Base-by-base conservation (phyloP, 1,139 yeast species). In the Yamadazyma jaroonii region DNA sequence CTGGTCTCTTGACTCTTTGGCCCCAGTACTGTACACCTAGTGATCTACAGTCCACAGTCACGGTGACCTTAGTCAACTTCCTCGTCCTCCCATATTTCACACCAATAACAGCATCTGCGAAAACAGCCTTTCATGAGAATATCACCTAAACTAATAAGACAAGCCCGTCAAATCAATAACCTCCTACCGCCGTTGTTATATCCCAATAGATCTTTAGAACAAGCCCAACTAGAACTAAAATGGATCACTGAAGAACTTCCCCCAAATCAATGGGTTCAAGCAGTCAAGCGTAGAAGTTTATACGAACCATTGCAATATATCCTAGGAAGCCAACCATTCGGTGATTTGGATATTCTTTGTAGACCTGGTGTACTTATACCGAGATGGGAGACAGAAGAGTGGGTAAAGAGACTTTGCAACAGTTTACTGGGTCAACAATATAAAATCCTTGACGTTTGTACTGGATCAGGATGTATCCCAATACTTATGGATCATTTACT, bases 331-430 rank as follows among this genome's bases (percentile, higher is more conserved):
- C 97, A 90, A 61, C 97, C 97, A 1, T 92, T 92, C 64, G 96
- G 95, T 0, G 47, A 59, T 0, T 56, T 90, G 35, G 77, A 75
- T 14, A 69, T 92, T 3, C 46, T 52, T 24, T 87, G 96, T 52
- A 52, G 60, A 20, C 67, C 67, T 1, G 80, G 81, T 0, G 97
- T 88, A 2, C 62, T 92, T 42, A 89, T 92, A 31, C 98, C 98
- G 0, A 62, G 98, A 35, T 82, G 95, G 85, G 98, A 92, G 54
- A 92, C 98, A 0, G 97, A 92, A 54, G 96, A 88, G 51, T 90
- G 97, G 97, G 68, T 76, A 37, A 25, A n/a, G 32, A 36, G 7
- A 25, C 15, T 25, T 11, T 17, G 30, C 6, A 24, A 8, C 32
- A 14, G 5, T n/a, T 15, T 27, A n/a, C n/a, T 8, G 8, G 12